Percentiles rank a stretch among this genome's conserved stretches.
phyloP scores from a whole-genome alignment of 2,329 filamentous ascomycete species.

The Colletotrichum sp. region DNA sequence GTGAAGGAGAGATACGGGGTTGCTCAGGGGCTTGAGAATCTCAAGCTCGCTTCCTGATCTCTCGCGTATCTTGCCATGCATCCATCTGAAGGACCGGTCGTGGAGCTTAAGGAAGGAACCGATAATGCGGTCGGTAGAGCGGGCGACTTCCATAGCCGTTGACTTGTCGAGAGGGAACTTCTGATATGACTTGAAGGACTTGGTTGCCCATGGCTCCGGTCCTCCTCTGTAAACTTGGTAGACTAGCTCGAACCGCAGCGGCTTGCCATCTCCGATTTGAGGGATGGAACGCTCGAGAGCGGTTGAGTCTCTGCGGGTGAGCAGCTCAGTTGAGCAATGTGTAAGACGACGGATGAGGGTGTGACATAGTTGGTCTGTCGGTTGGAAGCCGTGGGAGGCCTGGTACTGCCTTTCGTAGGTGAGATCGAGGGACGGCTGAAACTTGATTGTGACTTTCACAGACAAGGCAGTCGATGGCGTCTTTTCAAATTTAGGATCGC shows the following conservation, averaged over 20 bases:
- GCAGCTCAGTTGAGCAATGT: conserved; percentile 57
- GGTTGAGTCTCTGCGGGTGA: conserved; percentile 55
- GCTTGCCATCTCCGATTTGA: conserved; percentile 40
- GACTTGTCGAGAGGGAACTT: conserved; percentile 48
- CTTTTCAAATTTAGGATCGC: background rate
- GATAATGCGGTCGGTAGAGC: conserved; percentile 55
- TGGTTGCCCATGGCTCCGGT: conserved; percentile 43
- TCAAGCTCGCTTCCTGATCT: conserved; percentile 39
- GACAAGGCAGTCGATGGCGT: conserved; percentile 30
- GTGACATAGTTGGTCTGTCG: conserved; percentile 52
- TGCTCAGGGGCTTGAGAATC: conserved; percentile 44
- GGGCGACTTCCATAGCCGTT: conserved; percentile 50
- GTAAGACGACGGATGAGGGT: conserved; percentile 55
- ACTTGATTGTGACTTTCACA: conserved; percentile 50
- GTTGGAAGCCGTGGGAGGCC: conserved; percentile 47
- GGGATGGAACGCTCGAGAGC: conserved; percentile 44
- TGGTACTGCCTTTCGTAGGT: conserved; percentile 52
- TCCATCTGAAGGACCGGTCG: conserved; percentile 55
- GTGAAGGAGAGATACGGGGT: conserved; percentile 50
- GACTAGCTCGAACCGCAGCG: conserved; percentile 52
- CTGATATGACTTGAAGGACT: conserved; percentile 56
- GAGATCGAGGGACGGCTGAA: conserved; percentile 48
- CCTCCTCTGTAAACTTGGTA: conserved; percentile 50
- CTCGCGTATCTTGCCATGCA: conserved; percentile 45
- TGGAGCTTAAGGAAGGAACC: conserved; percentile 55